These are phyloP conservation scores for Paecilomyces formosus DNA, from an alignment of 2,329 filamentous ascomycete genomes.

Conservation along the genomic window DNA sequence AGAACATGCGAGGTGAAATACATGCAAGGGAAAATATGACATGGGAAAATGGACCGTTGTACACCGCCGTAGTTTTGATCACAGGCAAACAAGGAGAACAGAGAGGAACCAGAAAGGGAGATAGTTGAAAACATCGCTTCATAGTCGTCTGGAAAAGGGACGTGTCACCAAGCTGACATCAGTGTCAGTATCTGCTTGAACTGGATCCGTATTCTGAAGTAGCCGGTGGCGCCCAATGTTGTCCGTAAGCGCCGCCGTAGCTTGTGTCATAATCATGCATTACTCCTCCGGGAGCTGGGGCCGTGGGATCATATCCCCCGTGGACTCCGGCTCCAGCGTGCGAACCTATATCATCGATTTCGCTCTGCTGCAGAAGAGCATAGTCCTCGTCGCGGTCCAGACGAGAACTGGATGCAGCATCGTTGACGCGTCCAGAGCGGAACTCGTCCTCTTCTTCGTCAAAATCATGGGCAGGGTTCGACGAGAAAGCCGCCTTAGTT, in stretches of 20 bases:
- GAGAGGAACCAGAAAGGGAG: not conserved
- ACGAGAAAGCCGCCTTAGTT: constrained; percentile 41
- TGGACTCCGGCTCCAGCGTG: constrained; percentile 29
- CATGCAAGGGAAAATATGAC: not conserved
- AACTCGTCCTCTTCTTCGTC: constrained; percentile 40
- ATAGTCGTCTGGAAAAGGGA: not conserved
- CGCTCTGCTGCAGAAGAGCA: constrained; percentile 42
- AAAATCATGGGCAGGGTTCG: constrained; percentile 38
- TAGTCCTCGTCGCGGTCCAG: constrained; percentile 44
- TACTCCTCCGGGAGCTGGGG: constrained; percentile 17
- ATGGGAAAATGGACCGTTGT: not conserved
- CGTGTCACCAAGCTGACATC: constrained; percentile 1
- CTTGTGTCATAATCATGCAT: constrained; percentile 36
- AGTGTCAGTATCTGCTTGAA: constrained; percentile 17
- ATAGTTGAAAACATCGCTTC: not conserved
- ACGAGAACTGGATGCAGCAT: constrained; percentile 33
- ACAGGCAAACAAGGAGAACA: not conserved
- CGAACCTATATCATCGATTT: constrained; percentile 34
- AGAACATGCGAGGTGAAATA: not conserved
- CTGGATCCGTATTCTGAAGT: constrained; percentile 11
- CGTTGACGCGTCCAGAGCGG: constrained; percentile 29
- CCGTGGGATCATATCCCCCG: constrained; percentile 33
- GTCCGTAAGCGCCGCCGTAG: constrained; percentile 34
- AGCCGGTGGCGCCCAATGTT: constrained; percentile 17
- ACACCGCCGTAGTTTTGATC: not conserved